Evolutionary conservation across 2,329 filamentous ascomycete species (phyloP).

Genomic region (Endocalyx cinctus): DNA sequence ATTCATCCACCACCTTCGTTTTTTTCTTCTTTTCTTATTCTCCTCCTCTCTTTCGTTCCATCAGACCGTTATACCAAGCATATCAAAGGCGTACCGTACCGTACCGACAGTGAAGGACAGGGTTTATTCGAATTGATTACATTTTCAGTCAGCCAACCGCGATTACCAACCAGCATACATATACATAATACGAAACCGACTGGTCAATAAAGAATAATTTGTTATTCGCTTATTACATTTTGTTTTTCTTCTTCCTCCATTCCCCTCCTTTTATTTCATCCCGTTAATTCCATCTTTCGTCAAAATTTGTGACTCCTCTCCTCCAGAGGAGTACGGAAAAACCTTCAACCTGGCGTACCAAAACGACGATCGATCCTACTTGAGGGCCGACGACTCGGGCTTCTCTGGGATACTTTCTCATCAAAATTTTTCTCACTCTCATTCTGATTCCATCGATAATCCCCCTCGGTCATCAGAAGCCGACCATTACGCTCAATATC

Average conservation of each 20-base stretch:
- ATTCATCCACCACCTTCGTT: background rate
- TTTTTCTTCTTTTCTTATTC: background rate
- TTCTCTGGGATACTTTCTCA: conserved; percentile 23
- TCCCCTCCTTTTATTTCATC: conserved; percentile 4
- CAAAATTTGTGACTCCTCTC: conserved; percentile 25
- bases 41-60: no score
- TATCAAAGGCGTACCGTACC: no score
- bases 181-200: no score
- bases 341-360: conserved; percentile 25
- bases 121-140: no score
- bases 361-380: conserved; percentile 18
- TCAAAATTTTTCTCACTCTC: conserved; percentile 14
- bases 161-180: no score
- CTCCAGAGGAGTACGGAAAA: conserved; percentile 18
- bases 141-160: no score
- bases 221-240: no score
- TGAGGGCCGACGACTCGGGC: conserved; percentile 19
- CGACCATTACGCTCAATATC: conserved; percentile 24
- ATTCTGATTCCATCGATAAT: conserved; percentile 11
- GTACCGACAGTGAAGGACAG: no score
- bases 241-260: conserved; percentile 2
- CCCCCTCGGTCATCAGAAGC: no score
- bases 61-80: no score
- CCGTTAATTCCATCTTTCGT: no score
- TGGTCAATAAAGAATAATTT: no score